Conservation (phyloP, 768 basidiomycete genomes). For the Glaciozyma antarctica region DNA sequence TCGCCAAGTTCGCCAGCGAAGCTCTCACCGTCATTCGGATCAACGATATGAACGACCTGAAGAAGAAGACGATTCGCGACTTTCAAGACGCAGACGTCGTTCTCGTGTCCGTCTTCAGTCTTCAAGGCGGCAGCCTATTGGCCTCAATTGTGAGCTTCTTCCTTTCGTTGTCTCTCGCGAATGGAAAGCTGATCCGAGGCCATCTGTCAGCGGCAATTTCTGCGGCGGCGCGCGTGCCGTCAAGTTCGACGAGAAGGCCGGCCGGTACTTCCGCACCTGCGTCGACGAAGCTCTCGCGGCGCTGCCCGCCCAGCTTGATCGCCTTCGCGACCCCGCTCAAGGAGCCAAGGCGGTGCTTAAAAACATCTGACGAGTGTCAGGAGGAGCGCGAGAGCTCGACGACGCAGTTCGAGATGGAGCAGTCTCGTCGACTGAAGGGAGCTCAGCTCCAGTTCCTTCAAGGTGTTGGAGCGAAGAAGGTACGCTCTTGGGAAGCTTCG, state of each 20-base stretch:
- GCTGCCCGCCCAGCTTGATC: conserved; percentile 58
- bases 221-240: conserved; percentile 46
- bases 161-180: not conserved
- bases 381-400: not conserved
- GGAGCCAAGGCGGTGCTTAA: not conserved
- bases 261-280: conserved; percentile 80
- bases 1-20: conserved; percentile 62
- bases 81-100: conserved; percentile 75
- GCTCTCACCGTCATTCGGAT: conserved; percentile 59
- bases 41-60: conserved; percentile 59
- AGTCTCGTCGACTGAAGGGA: not conserved
- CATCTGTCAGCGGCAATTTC: conserved; percentile 63
- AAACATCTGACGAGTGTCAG: not conserved
- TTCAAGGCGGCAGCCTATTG: conserved; percentile 62
- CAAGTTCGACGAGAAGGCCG: conserved; percentile 43
- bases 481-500: too few relatives aligned
- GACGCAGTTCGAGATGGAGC: not conserved
- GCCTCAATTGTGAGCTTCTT: conserved; percentile 23
- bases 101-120: conserved; percentile 73
- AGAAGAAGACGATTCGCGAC: conserved; percentile 59
- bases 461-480: too few relatives aligned
- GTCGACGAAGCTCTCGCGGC: conserved; percentile 55
- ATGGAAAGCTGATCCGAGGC: conserved; percentile 37
- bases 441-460: not conserved
- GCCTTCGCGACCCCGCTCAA: conserved; percentile 49